These are phyloP conservation scores for Termitomyces sp. DNA, from an alignment of 768 basidiomycete genomes.

Conservation along the genomic window DNA sequence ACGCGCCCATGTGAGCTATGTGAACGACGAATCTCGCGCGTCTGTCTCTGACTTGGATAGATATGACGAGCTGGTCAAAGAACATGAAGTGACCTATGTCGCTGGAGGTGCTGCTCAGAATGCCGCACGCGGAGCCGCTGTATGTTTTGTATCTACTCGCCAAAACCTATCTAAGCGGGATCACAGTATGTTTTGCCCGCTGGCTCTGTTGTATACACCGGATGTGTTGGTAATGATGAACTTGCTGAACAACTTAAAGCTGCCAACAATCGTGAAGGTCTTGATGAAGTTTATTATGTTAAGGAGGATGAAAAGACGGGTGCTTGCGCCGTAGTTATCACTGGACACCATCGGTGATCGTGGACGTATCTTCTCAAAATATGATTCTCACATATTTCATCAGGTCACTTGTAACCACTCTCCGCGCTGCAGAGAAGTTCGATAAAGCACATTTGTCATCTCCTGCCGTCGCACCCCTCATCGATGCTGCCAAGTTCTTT, in stretches of 20 bases:
- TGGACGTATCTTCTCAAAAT: background rate
- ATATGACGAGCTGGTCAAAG: conserved; percentile 81
- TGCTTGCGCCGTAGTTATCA: conserved; percentile 94
- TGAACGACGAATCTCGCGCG: background rate
- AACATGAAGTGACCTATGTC: conserved; percentile 80
- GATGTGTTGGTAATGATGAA: conserved; percentile 91
- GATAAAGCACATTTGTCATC: conserved; percentile 74
- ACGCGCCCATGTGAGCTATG: conserved; percentile 68
- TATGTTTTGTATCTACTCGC: conserved; percentile 32
- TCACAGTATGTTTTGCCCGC: conserved; percentile 87
- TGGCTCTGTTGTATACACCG: conserved; percentile 87
- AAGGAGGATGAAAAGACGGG: conserved; percentile 86
- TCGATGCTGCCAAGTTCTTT: conserved; percentile 78
- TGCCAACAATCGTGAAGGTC: conserved; percentile 90
- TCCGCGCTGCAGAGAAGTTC: conserved; percentile 90
- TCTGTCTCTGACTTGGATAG: conserved; percentile 31
- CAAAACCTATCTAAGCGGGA: conserved; percentile 8
- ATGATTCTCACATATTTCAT: background rate
- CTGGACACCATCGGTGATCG: conserved; percentile 79
- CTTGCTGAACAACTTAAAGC: conserved; percentile 82
- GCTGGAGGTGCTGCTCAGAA: conserved; percentile 98
- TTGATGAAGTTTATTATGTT: conserved; percentile 85
- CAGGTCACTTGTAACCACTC: conserved; percentile 89
- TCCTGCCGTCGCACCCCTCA: conserved; percentile 64
- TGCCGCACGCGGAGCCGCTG: conserved; percentile 92